Percentiles rank a stretch among this genome's conserved stretches.
Evolutionary conservation across 2,329 filamentous ascomycete species (phyloP).

Genomic region (Penicillium sp.): DNA sequence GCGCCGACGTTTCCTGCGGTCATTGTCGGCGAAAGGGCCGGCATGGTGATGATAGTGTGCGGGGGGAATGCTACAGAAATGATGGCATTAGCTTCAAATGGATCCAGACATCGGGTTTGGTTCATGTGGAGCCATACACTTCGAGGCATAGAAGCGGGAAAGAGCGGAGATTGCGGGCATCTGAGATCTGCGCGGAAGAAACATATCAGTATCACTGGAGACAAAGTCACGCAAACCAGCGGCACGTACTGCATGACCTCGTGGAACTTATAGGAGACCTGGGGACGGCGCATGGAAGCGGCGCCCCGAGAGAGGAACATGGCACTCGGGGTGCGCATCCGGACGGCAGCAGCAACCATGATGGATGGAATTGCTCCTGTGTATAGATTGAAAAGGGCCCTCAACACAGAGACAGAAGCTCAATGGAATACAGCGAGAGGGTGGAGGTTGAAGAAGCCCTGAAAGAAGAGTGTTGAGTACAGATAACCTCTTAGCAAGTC

Average conservation of each 20-base stretch:
- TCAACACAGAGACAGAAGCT: constrained; percentile 18
- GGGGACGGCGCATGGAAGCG: constrained; percentile 43
- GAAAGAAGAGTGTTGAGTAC: constrained; percentile 27
- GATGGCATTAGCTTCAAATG: constrained; percentile 16
- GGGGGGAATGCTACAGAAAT: constrained; percentile 72
- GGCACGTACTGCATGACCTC: constrained; percentile 39
- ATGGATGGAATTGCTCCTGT: constrained; percentile 33
- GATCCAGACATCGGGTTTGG: constrained; percentile 7
- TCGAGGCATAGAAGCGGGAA: constrained; percentile 63
- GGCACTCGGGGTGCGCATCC: constrained; percentile 43
- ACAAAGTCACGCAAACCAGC: not conserved
- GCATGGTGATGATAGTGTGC: constrained; percentile 96
- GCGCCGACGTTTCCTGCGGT: constrained; percentile 89
- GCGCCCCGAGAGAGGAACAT: constrained; percentile 41
- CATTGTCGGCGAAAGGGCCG: constrained; percentile 96
- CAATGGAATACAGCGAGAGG: constrained; percentile 16
- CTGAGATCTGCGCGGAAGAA: constrained; percentile 31
- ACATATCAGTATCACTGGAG: constrained; percentile 20
- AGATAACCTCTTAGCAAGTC: constrained; percentile 23
- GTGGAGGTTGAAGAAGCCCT: constrained; percentile 20
- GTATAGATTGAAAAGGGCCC: constrained; percentile 18
- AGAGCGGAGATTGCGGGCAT: constrained; percentile 55
- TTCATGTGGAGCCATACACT: constrained; percentile 48
- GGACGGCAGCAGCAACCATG: constrained; percentile 52
- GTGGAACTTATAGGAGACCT: constrained; percentile 42